These are phyloP conservation scores for Viola odorata DNA, from an alignment of 345 rosid genomes.

Conservation along the genomic window DNA sequence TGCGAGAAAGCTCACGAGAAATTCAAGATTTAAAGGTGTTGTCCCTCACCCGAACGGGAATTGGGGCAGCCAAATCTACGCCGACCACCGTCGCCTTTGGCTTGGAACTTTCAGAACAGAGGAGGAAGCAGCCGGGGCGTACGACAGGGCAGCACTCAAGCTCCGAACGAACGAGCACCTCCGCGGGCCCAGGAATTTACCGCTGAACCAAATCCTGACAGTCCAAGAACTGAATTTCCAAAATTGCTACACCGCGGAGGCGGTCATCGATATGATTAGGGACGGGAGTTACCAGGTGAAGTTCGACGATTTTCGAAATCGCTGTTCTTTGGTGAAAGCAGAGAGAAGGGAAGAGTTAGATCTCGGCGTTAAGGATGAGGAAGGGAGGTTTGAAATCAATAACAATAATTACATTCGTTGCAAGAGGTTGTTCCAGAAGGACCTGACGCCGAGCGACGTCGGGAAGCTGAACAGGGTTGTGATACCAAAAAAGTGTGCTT, in stretches of 20 bases:
- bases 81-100: conserved; percentile 51
- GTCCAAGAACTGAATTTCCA: conserved; percentile 43
- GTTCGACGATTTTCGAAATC: conserved; percentile 35
- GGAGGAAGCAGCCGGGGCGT: conserved; percentile 60
- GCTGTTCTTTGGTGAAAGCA: not conserved
- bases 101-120: conserved; percentile 67
- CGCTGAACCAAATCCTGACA: conserved; percentile 19
- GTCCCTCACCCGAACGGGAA: conserved; percentile 52
- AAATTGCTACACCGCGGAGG: conserved; percentile 29
- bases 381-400: conserved; percentile 5
- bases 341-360: conserved; percentile 2
- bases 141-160: conserved; percentile 57
- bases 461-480: conserved; percentile 86
- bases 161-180: conserved; percentile 37
- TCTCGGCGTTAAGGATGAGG: conserved; percentile 8
- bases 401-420: conserved; percentile 23
- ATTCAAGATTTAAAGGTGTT: conserved; percentile 47
- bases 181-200: conserved; percentile 28
- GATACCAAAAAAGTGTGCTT: conserved; percentile 66
- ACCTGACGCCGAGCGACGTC: conserved; percentile 81
- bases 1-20: conserved; percentile 7
- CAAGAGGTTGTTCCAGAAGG: conserved; percentile 55
- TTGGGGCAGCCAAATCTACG: conserved; percentile 70
- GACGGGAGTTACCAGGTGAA: conserved; percentile 62
- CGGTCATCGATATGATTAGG: conserved; percentile 45